Evolutionary conservation across 805 yeast genomes (phyloP), one percentile per base, ranked within the genome.

Genomic region (Candida nemodendra): DNA sequence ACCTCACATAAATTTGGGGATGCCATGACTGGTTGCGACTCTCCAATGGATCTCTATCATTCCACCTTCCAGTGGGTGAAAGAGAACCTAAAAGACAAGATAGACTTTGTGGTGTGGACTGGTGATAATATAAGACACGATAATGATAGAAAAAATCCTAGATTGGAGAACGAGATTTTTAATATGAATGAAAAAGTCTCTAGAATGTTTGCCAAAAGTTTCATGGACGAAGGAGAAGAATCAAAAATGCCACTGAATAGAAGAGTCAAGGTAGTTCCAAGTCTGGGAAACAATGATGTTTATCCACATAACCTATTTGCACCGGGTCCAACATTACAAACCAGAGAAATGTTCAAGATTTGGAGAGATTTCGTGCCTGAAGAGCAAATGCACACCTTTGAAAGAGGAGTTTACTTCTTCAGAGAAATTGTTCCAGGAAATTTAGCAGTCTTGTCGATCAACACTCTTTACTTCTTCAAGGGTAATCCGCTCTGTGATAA

Each of bases 61-160:
- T 69, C 69, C 13, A 85, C 95, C 0, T 61, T 87, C 38, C 57
- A 70, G 21, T 87, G 95, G 93, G 65, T 87, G 2, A 59, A 69
- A 15, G 66, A 68, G 9, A 79, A 85, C 42, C 58, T 87, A 42
- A 75, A 69, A 43, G 93, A 84, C 58, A 79, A 86, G 47, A 79
- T 87, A 33, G 96, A 87, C 58, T 87, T 87, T 61, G 81, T 87
- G 9, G 74, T 87, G 11, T 87, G 95, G 95, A 86, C 95, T 0
- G 96, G 96, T 22, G 96, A 87, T 61, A 87, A 86, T 51, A 76
- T 84, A 31, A 71, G 95, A 39, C 95, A 86, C 58, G 95, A 86
- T 58, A 84, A 81, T 51, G 95, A 86, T 61, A 68, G 95, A 55
- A 56, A 58, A 15, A 63, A 65, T 52, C 96, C 95, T 2, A 74